Base-by-base conservation (phyloP, 176 grass and related monocot species). In the Saccharum officinarum region DNA sequence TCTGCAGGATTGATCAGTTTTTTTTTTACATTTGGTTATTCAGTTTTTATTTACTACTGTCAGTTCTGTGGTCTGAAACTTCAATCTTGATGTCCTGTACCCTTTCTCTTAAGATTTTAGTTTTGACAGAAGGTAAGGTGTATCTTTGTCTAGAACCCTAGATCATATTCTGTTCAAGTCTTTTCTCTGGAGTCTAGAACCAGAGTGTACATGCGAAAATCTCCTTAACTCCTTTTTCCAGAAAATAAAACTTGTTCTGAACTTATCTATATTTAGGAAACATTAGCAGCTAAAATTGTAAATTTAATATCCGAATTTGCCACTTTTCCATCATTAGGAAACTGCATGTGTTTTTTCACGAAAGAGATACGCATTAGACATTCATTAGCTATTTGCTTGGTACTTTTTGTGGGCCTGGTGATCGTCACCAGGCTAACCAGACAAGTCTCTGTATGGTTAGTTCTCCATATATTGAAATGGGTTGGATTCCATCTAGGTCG, bases 401-500 rank as follows among this genome's bases (percentile, higher is more conserved):
- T 80, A 67, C 55, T 79, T 68, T 61, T 18, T 2, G 25, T 84
- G 76, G 69, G 62, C 50, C 47, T 75, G 25, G 76, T n/a, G 18
- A 34, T 41, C 76, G 57, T 60, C 22, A 60, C 57, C 59, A 26
- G 41, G 61, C 75, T 80, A 80, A 80, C 89, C 85, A 80, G 84
- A 87, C 62, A 75, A 64, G 80, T 87, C 84, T 69, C 10, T 84
- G 30, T 91, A 81, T 52, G 69, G 28, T 59, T 67, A 69, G 69
- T 71, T 84, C 80, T 91, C 75, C 69, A 80, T 75, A 41, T 63
- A 75, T 49, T 74, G 80, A 54, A 86, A 84, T 75, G 76, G 61
- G 31, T 80, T 33, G 23, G 83, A 80, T 80, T 87, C 61, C 82
- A 54, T 62, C 55, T 76, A 52, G 85, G 80, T 61, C 60, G 31